Evolutionary conservation across 2,329 filamentous ascomycete genomes (phyloP), one percentile per base, ranked within the genome.

Genomic region (Rasamsonia emersonii): DNA sequence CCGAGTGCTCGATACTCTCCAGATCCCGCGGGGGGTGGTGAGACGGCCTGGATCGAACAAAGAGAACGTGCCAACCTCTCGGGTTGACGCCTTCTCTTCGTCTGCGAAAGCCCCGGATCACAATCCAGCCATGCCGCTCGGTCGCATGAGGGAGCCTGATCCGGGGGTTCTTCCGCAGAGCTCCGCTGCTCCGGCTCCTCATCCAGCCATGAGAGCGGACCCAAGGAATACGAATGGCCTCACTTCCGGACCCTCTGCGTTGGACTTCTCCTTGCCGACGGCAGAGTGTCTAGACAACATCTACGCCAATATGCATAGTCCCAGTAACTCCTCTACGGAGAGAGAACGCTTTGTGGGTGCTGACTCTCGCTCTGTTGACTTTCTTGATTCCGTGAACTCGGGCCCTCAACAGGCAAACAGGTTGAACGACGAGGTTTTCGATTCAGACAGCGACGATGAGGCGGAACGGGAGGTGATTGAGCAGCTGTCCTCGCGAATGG

Each of bases 401-500:
- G 46, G 44, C 0, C 39, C 36, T 4, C 23, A 44, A 5, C 39
- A 50, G 4, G 42, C 38, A 18, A 49, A 51, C 20, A 28, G 42
- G 2, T 43, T 38, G 9, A 32, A 45, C 17, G 38, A 47, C 13
- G 38, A 33, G 18, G 49, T 53, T 3, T 40, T 48, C 20, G 54
- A 58, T 1, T 48, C 48, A 2, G 55, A 59, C 9, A 58, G 51
- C 24, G 56, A 46, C 3, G 56, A 60, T 7, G 56, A 59, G 28
- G 56, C 54, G 3, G 52, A 58, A 30, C 55, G 51, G 15, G 60
- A 64, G 30, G 51, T 66, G 2, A 61, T 64, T 13, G 56, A 62
- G 30, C 58, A 65, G 32, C 43, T 66, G 6, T 62, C 62, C 2
- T 51, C 61, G 39, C 59, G 61, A 5, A 56, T 67, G 11, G 64